Conservation (phyloP, 495 filamentous ascomycete genomes). For the Neurospora tetraspora region DNA sequence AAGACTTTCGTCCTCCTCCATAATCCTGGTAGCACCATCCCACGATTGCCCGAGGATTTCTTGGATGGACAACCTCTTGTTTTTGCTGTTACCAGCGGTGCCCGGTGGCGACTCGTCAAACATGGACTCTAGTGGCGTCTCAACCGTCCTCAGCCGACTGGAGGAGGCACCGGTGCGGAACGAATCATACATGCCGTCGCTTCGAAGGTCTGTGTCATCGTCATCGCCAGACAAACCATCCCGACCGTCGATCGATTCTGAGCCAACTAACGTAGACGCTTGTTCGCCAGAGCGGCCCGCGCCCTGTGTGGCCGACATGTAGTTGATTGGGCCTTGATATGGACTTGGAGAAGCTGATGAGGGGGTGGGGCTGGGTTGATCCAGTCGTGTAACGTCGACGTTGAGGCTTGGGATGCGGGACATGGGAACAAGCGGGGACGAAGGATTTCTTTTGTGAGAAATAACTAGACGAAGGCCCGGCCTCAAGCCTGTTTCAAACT, state of each 20-base stretch:
- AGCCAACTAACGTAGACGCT: constrained; percentile 71
- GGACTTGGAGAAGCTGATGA: constrained; percentile 16
- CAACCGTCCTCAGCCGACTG: constrained; percentile 35
- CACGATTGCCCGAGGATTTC: constrained; percentile 38
- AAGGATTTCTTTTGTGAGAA: constrained; percentile 35
- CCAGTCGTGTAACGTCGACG: constrained; percentile 39
- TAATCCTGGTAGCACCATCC: constrained; percentile 45
- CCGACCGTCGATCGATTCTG: constrained; percentile 62
- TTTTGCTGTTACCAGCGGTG: constrained; percentile 39
- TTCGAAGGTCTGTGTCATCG: constrained; percentile 76
- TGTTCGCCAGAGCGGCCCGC: constrained; percentile 43
- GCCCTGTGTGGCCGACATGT: constrained; percentile 17
- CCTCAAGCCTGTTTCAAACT: not conserved
- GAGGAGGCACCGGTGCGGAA: constrained; percentile 71
- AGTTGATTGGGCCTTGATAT: constrained; percentile 16
- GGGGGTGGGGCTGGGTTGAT: constrained; percentile 26
- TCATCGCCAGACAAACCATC: constrained; percentile 70
- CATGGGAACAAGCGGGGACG: constrained; percentile 47
- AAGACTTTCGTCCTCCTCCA: constrained; percentile 55
- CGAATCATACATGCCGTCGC: constrained; percentile 88
- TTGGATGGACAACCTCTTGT: constrained; percentile 50
- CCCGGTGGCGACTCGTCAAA: constrained; percentile 67
- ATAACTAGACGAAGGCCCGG: constrained; percentile 1
- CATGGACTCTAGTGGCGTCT: constrained; percentile 68
- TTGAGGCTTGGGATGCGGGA: constrained; percentile 48